phyloP scores from a whole-genome alignment of 176 grass and related monocot genomes.

The Tillandsia fasciculata region DNA sequence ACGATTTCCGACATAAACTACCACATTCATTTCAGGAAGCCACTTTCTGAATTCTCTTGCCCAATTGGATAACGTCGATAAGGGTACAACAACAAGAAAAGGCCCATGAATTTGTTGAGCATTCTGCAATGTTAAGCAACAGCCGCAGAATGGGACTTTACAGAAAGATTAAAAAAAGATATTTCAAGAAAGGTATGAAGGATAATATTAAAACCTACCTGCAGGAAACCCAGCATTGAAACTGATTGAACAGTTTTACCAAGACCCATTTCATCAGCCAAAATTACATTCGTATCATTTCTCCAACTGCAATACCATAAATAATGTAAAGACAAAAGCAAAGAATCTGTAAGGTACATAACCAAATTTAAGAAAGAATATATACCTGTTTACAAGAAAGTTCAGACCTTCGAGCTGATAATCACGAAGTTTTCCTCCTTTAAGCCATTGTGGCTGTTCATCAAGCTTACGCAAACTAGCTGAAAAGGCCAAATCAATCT shows the following conservation, averaged over 20 bases:
- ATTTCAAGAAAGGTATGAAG: constrained; percentile 4
- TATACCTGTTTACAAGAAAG: constrained; percentile 94
- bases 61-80: constrained; percentile 96
- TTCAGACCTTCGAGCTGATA: constrained; percentile 99
- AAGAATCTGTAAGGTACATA: constrained; percentile 8
- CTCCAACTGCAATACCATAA: constrained; percentile 60
- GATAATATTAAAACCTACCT: constrained; percentile 6
- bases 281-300: constrained; percentile 99
- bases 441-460: constrained; percentile 89
- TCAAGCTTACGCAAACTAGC: constrained; percentile 99
- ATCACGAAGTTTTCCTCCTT: constrained; percentile 96
- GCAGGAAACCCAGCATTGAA: constrained; percentile 70
- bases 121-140: constrained; percentile 43
- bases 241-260: constrained; percentile 98
- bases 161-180: neutral
- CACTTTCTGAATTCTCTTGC: constrained; percentile 95
- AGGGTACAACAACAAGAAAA: constrained; percentile 95
- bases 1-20: constrained; percentile 98
- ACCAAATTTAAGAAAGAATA: constrained; percentile 6
- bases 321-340: constrained; percentile 3
- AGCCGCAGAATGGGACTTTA: constrained; percentile 6
- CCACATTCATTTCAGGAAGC: constrained; percentile 86
- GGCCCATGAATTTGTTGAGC: constrained; percentile 94
- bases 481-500: constrained; percentile 25
- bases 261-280: constrained; percentile 99